phyloP scores from a whole-genome alignment of 257 asterid species.

The Nicotiana tabacum region DNA sequence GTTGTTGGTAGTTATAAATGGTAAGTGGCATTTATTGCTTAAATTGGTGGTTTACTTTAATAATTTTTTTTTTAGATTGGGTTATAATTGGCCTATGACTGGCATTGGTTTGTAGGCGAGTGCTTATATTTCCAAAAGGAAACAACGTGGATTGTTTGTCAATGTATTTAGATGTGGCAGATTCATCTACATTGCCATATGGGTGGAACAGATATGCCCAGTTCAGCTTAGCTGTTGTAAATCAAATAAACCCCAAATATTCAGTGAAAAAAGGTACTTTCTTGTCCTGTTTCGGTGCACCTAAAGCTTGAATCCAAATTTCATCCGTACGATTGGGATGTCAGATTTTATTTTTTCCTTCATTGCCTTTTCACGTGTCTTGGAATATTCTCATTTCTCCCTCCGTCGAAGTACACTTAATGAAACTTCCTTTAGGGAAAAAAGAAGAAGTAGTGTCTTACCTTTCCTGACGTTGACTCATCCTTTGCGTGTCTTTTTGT shows the following conservation, averaged over 20 bases:
- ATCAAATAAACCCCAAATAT: constrained; percentile 59
- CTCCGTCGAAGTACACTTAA: background rate
- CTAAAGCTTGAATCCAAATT: background rate
- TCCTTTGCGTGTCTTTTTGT: background rate
- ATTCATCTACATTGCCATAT: constrained; percentile 65
- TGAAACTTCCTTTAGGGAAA: background rate
- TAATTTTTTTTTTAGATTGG: background rate
- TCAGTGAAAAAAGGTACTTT: constrained; percentile 69
- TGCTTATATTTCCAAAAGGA: constrained; percentile 90
- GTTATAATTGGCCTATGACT: constrained; percentile 7
- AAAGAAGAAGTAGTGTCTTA: background rate
- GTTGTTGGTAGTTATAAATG: constrained; percentile 80
- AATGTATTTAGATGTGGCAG: constrained; percentile 91
- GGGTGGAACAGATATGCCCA: constrained; percentile 96
- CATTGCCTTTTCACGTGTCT: background rate
- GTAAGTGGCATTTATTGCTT: constrained; percentile 29
- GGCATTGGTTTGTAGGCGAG: constrained; percentile 60
- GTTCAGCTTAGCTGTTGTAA: constrained; percentile 85
- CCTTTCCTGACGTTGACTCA: background rate
- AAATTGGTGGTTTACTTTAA: background rate
- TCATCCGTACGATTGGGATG: background rate
- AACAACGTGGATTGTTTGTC: constrained; percentile 85
- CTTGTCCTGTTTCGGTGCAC: background rate
- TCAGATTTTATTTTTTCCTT: background rate
- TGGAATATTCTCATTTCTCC: background rate